Base-by-base conservation (phyloP, 306 rosid species). In the Cucurbita pepo region DNA sequence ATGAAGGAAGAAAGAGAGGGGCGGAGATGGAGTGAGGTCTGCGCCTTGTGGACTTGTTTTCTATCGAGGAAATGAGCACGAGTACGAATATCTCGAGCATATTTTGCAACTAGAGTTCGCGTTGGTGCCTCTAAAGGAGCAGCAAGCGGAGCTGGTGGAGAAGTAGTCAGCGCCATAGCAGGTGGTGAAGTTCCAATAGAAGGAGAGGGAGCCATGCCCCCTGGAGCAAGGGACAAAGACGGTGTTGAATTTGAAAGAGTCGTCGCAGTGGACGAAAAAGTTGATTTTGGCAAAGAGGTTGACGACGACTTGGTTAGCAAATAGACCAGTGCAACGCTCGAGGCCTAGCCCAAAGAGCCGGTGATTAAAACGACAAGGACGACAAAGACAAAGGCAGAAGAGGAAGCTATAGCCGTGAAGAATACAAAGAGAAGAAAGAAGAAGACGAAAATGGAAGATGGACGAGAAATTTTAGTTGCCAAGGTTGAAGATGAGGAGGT, bases 341-440 rank as follows among this genome's bases (percentile, higher is more conserved):
- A 82, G 3, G 84, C 73, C 3, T 82, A 83, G 37, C 77, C 90
- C 7, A 82, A 16, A 53, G 85, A 60, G 66, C 79, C 61, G 22
- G 84, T 83, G 10, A 88, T 51, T 38, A 89, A 37, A 6, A 84
- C 57, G 54, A 84, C 0, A 13, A 81, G 6, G 12, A 80, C 13
- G 73, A 87, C 0, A 21, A 79, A 3, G 21, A 59, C 51, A 25
- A 86, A 64, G 0, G 85, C 50, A 2, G 81, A 37, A 81, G 74
- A 69, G 80, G 74, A 69, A 34, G 97, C 90, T 97, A 94, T 91
- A 18, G 41, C 6, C 0, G 47, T 36, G 16, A 58, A 54, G 25
- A 45, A 10, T 19, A 52, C 16, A 22, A 45, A 21, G 10, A 15
- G 70, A 3, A 52, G 66, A 56, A 5, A 56, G 22, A 36, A 63